Percentiles rank a stretch among this genome's conserved stretches.
Evolutionary conservation across 306 rosid species (phyloP).

Genomic region (Trichosanthes truncata): DNA sequence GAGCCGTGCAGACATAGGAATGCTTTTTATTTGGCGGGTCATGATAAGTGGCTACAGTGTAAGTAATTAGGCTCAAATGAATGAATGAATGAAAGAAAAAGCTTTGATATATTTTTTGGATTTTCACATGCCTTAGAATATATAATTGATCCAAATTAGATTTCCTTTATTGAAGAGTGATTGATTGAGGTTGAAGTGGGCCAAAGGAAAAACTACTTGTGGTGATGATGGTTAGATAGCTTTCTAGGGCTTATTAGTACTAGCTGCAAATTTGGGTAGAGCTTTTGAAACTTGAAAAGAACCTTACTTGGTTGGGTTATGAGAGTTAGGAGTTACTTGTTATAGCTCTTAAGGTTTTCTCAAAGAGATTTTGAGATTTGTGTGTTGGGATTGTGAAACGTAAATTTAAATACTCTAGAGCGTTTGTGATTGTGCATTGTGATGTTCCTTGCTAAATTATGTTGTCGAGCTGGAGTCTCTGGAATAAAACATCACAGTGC

Average conservation of each 20-base stretch:
- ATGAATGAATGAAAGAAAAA: background rate
- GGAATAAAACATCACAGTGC: no score
- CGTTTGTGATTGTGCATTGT: no score
- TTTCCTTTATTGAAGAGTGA: background rate
- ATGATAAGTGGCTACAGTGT: background rate
- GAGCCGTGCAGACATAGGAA: slow-evolving; percentile 3
- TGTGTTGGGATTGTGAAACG: no score
- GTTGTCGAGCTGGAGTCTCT: no score
- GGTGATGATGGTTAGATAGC: background rate
- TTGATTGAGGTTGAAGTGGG: background rate
- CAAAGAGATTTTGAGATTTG: background rate
- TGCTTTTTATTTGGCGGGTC: background rate
- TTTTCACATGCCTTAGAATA: background rate
- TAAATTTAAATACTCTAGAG: no score
- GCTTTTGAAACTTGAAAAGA: background rate
- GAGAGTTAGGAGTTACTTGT: background rate
- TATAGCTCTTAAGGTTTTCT: background rate
- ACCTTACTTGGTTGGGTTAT: background rate
- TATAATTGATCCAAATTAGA: background rate
- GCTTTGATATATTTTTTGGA: background rate
- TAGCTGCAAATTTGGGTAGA: background rate
- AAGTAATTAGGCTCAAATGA: background rate
- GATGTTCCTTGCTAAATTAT: no score
- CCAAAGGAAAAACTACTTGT: background rate
- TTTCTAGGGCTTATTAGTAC: background rate